phyloP scores from a whole-genome alignment of 257 asterid genomes.

The Perilla frutescens region DNA sequence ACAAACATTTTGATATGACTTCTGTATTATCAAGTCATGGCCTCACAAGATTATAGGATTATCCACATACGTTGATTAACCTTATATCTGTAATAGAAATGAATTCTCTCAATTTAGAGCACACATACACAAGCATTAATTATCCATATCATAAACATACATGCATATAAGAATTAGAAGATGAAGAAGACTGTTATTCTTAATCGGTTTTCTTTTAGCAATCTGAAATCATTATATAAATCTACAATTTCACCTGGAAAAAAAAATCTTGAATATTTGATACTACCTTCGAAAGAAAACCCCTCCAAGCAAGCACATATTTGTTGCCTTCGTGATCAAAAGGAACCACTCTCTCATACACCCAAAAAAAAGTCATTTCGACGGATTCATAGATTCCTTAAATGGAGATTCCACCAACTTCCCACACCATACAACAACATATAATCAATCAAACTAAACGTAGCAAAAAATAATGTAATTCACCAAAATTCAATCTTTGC shows the following conservation, averaged over 20 bases:
- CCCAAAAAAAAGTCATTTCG: conserved; percentile 90
- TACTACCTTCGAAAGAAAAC: conserved; percentile 75
- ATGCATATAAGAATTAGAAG: not conserved
- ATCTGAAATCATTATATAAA: not conserved
- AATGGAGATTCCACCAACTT: conserved; percentile 67
- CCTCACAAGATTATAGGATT: too few species aligned
- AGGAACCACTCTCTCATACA: conserved; percentile 91
- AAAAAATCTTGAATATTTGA: conserved; percentile 26
- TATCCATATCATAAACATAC: too few species aligned
- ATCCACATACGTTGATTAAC: too few species aligned
- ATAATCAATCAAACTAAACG: not conserved
- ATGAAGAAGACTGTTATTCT: not conserved
- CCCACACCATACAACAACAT: conserved; percentile 40
- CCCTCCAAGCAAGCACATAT: conserved; percentile 67
- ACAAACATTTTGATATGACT: too few species aligned
- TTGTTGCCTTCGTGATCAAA: conserved; percentile 67
- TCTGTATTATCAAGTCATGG: too few species aligned
- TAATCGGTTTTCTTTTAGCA: not conserved
- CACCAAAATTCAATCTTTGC: not conserved
- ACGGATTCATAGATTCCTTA: conserved; percentile 69
- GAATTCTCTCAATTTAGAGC: too few species aligned
- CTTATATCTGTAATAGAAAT: too few species aligned
- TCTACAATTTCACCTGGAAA: not conserved
- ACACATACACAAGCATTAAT: too few species aligned
- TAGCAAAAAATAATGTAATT: not conserved